Evolutionary conservation across 768 basidiomycete species (phyloP).

Genomic region (Wakefieldia striispora): DNA sequence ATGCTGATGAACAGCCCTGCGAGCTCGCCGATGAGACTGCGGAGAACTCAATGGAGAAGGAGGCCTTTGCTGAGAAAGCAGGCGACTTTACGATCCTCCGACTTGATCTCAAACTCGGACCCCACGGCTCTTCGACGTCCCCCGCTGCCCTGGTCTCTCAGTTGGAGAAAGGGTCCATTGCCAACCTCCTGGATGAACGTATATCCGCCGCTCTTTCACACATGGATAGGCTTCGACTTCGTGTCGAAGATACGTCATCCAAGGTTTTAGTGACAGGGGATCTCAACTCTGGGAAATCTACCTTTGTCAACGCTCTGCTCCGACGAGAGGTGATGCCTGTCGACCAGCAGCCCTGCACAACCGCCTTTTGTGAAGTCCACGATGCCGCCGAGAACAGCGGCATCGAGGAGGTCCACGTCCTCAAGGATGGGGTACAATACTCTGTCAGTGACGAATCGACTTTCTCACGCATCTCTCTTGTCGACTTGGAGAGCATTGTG

Average conservation of each 20-base stretch:
- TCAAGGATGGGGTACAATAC: constrained; percentile 69
- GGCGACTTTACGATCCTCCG: constrained; percentile 85
- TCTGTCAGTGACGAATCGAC: constrained; percentile 71
- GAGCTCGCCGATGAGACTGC: constrained; percentile 14
- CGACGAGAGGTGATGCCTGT: constrained; percentile 91
- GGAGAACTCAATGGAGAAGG: constrained; percentile 29
- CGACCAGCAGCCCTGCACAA: constrained; percentile 97
- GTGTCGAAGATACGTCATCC: constrained; percentile 88
- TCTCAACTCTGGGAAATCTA: constrained; percentile 97
- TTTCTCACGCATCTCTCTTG: constrained; percentile 62
- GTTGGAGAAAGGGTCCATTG: constrained; percentile 90
- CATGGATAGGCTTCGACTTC: constrained; percentile 78
- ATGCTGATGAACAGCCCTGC: constrained; percentile 37
- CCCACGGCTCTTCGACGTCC: constrained; percentile 58
- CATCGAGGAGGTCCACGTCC: constrained; percentile 81
- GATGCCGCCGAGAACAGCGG: constrained; percentile 81
- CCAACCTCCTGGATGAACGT: constrained; percentile 86
- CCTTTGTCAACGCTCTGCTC: constrained; percentile 94
- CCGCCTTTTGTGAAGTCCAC: constrained; percentile 95
- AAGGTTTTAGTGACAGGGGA: constrained; percentile 98
- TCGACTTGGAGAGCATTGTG: constrained; percentile 77
- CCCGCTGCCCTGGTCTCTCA: constrained; percentile 80
- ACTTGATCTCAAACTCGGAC: constrained; percentile 89
- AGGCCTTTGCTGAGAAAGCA: constrained; percentile 39
- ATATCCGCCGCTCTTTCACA: constrained; percentile 72